These are phyloP conservation scores for Globisporangium paddicum DNA, from an alignment of 352 stramenopile genomes.

Conservation along the genomic window DNA sequence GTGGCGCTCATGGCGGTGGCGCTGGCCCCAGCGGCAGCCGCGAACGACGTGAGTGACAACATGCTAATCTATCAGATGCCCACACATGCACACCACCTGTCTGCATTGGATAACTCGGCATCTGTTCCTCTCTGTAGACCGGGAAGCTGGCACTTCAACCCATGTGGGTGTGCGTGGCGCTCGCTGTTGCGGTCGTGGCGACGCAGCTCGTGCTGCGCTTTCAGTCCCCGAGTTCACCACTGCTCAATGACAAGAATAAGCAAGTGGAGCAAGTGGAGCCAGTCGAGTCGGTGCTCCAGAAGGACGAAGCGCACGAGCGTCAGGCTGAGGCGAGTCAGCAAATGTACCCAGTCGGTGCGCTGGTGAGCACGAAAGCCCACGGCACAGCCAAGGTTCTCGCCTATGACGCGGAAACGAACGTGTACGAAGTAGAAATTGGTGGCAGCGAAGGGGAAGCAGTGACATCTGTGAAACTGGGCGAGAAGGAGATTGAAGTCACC, in stretches of 20 bases:
- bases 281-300: slow-evolving; percentile 25
- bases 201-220: slow-evolving; percentile 10
- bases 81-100: not conserved
- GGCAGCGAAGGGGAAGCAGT: not conserved
- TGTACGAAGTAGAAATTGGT: slow-evolving; percentile 29
- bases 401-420: slow-evolving; percentile 20
- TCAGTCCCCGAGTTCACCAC: not conserved
- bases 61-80: too few relatives aligned
- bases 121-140: not conserved
- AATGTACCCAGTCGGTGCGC: slow-evolving; percentile 18
- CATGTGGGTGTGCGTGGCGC: not conserved
- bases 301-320: slow-evolving; percentile 23
- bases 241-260: not conserved
- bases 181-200: slow-evolving; percentile 17
- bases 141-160: not conserved
- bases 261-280: slow-evolving; percentile 8
- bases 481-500: slow-evolving; percentile 23
- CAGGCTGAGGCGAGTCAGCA: slow-evolving; percentile 17
- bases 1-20: not conserved
- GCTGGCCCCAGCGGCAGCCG: not conserved
- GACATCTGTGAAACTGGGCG: slow-evolving; percentile 14
- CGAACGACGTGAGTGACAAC: not conserved
- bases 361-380: slow-evolving; percentile 15
- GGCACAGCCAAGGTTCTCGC: slow-evolving; percentile 15
- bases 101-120: not conserved